Evolutionary conservation across 495 filamentous ascomycete genomes (phyloP).

Genomic region (Usnea hakonensis): DNA sequence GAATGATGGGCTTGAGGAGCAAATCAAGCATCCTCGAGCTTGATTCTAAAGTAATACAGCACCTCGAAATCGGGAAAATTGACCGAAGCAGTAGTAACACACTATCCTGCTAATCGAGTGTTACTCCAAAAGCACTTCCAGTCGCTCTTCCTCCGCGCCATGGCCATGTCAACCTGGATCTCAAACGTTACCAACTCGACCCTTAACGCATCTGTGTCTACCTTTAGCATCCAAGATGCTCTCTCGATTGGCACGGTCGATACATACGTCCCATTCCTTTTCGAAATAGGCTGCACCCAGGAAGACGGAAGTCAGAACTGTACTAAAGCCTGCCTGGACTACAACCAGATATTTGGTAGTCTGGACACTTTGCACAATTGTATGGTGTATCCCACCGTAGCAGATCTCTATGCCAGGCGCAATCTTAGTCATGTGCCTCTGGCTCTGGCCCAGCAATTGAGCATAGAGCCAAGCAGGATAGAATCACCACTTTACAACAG

Average conservation of each 20-base stretch:
- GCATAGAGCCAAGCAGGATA: not conserved
- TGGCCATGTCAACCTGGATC: not conserved
- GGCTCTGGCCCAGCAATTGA: not conserved
- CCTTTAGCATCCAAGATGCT: conserved; percentile 5
- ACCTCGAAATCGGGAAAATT: too few species aligned
- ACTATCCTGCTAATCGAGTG: not conserved
- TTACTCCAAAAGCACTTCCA: not conserved
- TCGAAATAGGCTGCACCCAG: not conserved
- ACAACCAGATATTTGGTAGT: not conserved
- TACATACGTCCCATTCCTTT: not conserved
- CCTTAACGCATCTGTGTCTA: not conserved
- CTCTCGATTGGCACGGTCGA: not conserved
- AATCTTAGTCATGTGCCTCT: not conserved
- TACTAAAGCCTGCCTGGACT: not conserved
- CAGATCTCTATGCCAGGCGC: not conserved
- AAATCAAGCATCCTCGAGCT: too few species aligned
- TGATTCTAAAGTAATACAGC: too few species aligned
- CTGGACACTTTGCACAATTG: conserved; percentile 9
- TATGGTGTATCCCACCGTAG: not conserved
- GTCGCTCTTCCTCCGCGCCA: not conserved
- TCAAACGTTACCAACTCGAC: not conserved
- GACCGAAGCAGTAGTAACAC: not conserved
- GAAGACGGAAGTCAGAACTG: not conserved
- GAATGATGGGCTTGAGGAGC: too few species aligned
- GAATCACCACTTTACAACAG: not conserved